Evolutionary conservation across 225 moss, liverwort and hornwort genomes (phyloP), one percentile per base, ranked within the genome.

Genomic region (Lunularia cruciata): DNA sequence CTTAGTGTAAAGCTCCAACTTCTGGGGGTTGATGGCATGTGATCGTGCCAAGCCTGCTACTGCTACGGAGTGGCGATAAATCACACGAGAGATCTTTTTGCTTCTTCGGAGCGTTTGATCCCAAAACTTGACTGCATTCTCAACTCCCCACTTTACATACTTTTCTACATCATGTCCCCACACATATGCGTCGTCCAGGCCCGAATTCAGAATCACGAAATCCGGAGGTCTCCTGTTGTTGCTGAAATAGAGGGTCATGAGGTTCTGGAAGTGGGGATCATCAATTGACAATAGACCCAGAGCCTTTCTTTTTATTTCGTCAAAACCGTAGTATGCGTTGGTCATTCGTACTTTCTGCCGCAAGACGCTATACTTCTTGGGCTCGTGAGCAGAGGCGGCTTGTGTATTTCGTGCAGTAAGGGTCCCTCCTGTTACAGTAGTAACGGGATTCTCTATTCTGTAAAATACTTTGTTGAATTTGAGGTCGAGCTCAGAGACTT

Each of bases 121-220:
- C 71, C 73, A 79, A 46, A 53, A 77, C 19, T 18, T 37, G 7
- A 66, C 69, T 0, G 62, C 77, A 4, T 27, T 66, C 36, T 66
- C 25, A 11, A 71, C 74, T 18, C 70, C 58, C 7, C 46, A 10
- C 13, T 60, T 37, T 31, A 67, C 62, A 14, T 65, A 71, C 34
- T 70, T 43, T 0, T 57, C 23, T 39, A 70, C 45, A 18, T 42
- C 57, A 13, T 30, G 40, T 54, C 67, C 60, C 72, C 76, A 83
- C 15, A 30, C 57, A 2, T 37, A 4, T n/a, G 76, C 83, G 22
- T 84, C 83, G 18, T 84, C 77, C n/a, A 80, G 77, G 14, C 84
- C 75, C 0, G 74, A 75, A 34, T 80, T 84, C 67, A 84, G 35
- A 2, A 78, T 58, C 6, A 84, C 51, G 0, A 68, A 36, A 13